Evolutionary conservation across 345 rosid species (phyloP).

Genomic region (Eucalyptus cloeziana): DNA sequence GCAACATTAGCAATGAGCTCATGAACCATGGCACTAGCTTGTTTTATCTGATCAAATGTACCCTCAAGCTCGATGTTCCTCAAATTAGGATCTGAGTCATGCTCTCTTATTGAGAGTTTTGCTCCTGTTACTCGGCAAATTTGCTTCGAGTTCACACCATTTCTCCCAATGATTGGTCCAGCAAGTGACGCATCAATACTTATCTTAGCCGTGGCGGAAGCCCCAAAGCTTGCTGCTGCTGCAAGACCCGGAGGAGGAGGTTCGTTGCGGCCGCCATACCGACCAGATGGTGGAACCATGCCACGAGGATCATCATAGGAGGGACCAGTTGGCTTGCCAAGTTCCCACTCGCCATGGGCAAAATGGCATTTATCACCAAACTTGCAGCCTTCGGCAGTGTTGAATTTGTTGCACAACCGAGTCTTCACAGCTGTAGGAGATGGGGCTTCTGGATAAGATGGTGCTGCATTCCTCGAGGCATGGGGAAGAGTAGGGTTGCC

Average conservation of each 20-base stretch:
- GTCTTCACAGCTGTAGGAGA: conserved; percentile 48
- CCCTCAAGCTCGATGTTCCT: conserved; percentile 97
- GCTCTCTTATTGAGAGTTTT: conserved; percentile 82
- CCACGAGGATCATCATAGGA: conserved; percentile 48
- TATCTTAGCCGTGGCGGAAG: conserved; percentile 82
- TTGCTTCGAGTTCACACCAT: conserved; percentile 90
- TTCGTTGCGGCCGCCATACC: conserved; percentile 44
- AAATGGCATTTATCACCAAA: conserved; percentile 78
- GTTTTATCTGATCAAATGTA: conserved; percentile 87
- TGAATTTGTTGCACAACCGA: conserved; percentile 60
- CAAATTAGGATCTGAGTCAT: conserved; percentile 64
- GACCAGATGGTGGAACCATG: conserved; percentile 22
- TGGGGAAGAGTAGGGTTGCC: conserved; percentile 36
- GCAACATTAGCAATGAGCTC: conserved; percentile 70
- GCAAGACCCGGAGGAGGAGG: conserved; percentile 40
- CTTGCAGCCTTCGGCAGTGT: conserved; percentile 77
- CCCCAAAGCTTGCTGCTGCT: conserved; percentile 76
- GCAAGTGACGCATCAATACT: conserved; percentile 89
- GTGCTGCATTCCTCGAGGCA: conserved; percentile 42
- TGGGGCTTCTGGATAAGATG: conserved; percentile 39
- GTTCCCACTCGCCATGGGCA: conserved; percentile 87
- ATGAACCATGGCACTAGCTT: conserved; percentile 92
- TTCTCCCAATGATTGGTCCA: conserved; percentile 92
- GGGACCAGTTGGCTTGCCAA: conserved; percentile 45
- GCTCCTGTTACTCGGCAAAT: conserved; percentile 79